A percentile compares a stretch with the other conserved stretches of the same genome.
These are phyloP conservation scores for Coix lacrymajobi DNA, from an alignment of 176 grass and related monocot species.

Conservation along the genomic window DNA sequence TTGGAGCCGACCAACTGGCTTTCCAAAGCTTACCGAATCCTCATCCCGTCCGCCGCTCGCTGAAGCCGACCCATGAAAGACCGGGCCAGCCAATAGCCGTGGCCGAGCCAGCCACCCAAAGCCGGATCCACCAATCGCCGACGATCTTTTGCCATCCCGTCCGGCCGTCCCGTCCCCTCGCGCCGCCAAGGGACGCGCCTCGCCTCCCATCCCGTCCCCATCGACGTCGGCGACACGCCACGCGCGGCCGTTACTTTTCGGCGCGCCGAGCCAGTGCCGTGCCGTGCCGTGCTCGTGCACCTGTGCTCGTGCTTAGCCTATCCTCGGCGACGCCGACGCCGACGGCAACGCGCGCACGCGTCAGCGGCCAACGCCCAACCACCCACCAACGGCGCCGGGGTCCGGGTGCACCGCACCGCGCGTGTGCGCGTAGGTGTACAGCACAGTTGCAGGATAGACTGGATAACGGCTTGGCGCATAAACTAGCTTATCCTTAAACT, in stretches of 20 bases:
- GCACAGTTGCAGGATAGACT: background rate
- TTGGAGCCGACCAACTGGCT: background rate
- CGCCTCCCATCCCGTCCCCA: no score
- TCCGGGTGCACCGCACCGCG: background rate
- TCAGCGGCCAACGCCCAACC: background rate
- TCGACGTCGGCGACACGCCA: no score
- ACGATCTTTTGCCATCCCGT: no score
- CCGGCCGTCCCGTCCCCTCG: no score
- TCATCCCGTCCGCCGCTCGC: background rate
- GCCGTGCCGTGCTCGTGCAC: no score
- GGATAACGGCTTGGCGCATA: constrained; percentile 22
- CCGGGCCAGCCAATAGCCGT: no score
- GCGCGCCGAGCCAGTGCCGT: no score
- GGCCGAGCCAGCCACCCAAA: no score
- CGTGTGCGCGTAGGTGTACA: background rate
- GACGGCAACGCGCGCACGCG: background rate
- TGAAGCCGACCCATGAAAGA: background rate
- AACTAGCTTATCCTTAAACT: constrained; percentile 35
- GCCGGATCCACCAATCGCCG: no score
- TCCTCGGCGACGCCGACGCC: background rate
- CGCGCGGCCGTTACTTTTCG: no score
- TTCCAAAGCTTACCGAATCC: background rate
- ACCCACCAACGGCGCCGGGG: background rate
- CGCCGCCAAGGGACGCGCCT: no score
- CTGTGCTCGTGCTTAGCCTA: no score